Conservation (phyloP, 2,329 filamentous ascomycete genomes). For the Dendryphion nanum region DNA sequence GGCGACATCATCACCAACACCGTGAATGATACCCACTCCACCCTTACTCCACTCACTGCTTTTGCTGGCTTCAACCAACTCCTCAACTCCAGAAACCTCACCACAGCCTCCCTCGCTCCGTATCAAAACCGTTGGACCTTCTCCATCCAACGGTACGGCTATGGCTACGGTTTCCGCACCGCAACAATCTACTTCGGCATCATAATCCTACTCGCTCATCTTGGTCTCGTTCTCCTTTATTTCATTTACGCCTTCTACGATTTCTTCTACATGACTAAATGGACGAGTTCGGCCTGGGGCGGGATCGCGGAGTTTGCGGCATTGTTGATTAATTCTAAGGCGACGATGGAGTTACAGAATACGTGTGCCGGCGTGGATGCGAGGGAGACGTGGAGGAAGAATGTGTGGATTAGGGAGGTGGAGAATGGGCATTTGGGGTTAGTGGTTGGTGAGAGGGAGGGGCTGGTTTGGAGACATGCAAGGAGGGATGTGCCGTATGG, state of each 20-base stretch:
- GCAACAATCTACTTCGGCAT: background rate
- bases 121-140: background rate
- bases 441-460: too few species aligned
- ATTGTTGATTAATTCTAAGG: conserved; percentile 1
- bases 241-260: conserved; percentile 2
- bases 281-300: conserved; percentile 3
- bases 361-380: too few species aligned
- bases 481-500: too few species aligned
- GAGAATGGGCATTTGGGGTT: too few species aligned
- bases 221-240: background rate
- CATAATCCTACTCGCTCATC: conserved; percentile 1
- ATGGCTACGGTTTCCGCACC: conserved; percentile 1
- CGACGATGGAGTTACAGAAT: conserved; percentile 1
- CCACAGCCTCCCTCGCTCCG: background rate
- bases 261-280: conserved; percentile 1
- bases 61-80: background rate
- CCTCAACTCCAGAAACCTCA: background rate
- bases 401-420: too few species aligned
- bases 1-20: background rate
- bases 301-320: background rate
- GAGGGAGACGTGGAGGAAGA: too few species aligned
- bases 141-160: conserved; percentile 1
- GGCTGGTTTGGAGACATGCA: too few species aligned
- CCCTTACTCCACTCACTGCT: background rate
- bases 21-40: background rate